Conservation (phyloP, 2,329 filamentous ascomycete genomes). For the Sordariomycetes sp. region DNA sequence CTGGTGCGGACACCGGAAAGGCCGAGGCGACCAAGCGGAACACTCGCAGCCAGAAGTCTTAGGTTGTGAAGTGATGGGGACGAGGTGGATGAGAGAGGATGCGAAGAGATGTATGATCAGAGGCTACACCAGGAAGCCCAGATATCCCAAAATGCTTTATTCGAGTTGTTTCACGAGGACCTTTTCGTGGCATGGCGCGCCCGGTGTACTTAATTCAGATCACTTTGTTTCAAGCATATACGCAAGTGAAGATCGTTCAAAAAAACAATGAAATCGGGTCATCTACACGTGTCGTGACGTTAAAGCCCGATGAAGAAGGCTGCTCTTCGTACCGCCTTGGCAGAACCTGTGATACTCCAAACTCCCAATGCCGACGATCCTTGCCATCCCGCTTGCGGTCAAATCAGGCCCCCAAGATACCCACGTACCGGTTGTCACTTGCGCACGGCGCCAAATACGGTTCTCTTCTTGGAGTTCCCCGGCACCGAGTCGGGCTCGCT, state of each 20-base stretch:
- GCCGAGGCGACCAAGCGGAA: constrained; percentile 52
- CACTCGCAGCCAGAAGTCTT: constrained; percentile 39
- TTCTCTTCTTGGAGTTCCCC: constrained; percentile 38
- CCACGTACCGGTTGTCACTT: constrained; percentile 20
- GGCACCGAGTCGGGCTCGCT: constrained; percentile 48
- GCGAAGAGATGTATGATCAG: background rate
- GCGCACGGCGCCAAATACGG: constrained; percentile 41
- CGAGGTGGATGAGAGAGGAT: background rate
- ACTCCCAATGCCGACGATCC: background rate
- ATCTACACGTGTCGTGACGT: background rate
- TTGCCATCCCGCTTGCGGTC: background rate
- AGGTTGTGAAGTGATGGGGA: constrained; percentile 8
- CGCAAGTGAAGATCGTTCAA: background rate
- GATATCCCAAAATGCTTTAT: background rate
- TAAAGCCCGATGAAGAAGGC: no score
- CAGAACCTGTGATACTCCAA: background rate
- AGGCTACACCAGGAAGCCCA: background rate
- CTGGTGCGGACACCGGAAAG: constrained; percentile 62
- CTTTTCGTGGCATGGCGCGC: constrained; percentile 2
- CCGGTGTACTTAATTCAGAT: constrained; percentile 2
- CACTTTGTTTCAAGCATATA: background rate
- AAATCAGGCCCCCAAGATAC: background rate
- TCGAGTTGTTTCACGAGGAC: background rate
- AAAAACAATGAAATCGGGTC: background rate
- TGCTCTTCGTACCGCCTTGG: no score